Conservation (phyloP, 169 alveolate genomes). For the Eimeria brunetti region DNA sequence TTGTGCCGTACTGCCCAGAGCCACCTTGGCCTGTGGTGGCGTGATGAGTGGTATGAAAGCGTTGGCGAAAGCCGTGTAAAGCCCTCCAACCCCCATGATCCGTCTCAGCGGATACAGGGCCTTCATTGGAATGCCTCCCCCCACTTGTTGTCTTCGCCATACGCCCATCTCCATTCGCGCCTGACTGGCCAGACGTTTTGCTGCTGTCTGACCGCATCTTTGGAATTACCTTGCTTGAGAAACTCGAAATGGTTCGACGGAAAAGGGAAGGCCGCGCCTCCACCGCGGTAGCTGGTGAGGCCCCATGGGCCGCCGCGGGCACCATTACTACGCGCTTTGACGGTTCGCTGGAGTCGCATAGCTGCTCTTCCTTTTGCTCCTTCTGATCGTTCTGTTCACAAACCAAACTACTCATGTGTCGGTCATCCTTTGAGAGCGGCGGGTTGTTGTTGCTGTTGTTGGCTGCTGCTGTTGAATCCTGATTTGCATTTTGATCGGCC, state of each 20-base stretch:
- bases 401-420: constrained; percentile 17
- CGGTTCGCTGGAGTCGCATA: neutral
- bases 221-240: constrained; percentile 19
- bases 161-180: neutral
- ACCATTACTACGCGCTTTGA: neutral
- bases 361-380: constrained; percentile 1
- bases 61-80: constrained; percentile 16
- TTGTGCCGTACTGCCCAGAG: neutral
- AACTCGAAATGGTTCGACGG: constrained; percentile 35
- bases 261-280: constrained; percentile 59
- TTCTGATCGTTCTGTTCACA: constrained; percentile 13
- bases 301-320: constrained; percentile 46
- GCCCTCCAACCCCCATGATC: constrained; percentile 21
- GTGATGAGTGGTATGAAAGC: constrained; percentile 20
- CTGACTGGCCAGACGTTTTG: neutral
- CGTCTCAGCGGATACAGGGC: neutral
- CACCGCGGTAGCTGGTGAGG: constrained; percentile 29
- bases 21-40: neutral
- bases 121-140: neutral
- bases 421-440: constrained; percentile 8
- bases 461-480: constrained; percentile 40
- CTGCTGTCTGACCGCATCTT: constrained; percentile 38
- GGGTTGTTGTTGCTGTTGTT: neutral
- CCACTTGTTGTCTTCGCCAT: constrained; percentile 13
- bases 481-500: constrained; percentile 31